Evolutionary conservation across 176 grass and related monocot species (phyloP), one percentile per base, ranked within the genome.

Genomic region (Triticum turgidum): DNA sequence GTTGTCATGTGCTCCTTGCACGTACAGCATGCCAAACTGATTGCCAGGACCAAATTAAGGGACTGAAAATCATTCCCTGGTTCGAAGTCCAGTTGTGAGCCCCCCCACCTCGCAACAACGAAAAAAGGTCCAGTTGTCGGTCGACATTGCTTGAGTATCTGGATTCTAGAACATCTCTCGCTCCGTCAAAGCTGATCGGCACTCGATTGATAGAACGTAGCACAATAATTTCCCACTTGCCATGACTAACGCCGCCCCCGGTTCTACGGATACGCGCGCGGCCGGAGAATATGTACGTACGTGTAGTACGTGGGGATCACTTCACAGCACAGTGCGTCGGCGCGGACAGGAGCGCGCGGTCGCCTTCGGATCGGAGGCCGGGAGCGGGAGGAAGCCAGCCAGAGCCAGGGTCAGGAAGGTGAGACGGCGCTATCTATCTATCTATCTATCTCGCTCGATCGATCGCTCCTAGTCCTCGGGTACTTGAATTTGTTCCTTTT

Each of bases 401-500:
- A 44, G 42, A 39, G 6, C 45, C 45, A 9, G 20, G 3, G 20
- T 18, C 7, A 73, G n/a, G 72, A 75, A 29, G 72, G 72, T 75
- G 72, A 14, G 42, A 75, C 2, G 42, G 5, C 39, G 39, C 70
- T 41, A n/a, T 73, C 68, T 12, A 22, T 37, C 32, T 12, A 41
- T 69, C 32, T 9, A 38, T 11, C 67, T 30, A 30, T 30, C 29
- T 30, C 29, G 29, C 2, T 8, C 9, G 15, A 34, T 5, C 18
- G 13, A 30, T 20, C 65, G 13, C 34, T 24, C 70, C 38, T 73
- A 49, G 45, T 49, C 45, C 45, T 49, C 2, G 11, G 2, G 21
- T 27, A 47, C 11, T 74, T 44, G 22, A 73, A 44, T 45, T 75
- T 75, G 72, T 75, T 75, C 72, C 72, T 29, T 75, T 49, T 75